phyloP scores from a whole-genome alignment of 2,329 filamentous ascomycete species.

The Apiospora pterosperma region DNA sequence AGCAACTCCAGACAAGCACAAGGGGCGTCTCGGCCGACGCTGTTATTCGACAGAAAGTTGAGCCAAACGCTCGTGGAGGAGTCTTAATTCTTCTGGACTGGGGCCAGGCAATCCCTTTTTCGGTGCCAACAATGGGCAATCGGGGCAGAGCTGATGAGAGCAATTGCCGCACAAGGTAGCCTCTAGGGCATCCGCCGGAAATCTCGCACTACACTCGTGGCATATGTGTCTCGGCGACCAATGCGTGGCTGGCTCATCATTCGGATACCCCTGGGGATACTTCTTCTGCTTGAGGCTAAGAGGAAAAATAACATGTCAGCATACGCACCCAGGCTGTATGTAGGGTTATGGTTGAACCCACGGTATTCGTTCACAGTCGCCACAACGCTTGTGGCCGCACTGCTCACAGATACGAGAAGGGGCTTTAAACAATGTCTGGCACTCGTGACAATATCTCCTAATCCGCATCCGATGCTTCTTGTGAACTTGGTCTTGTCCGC shows the following conservation, averaged over 20 bases:
- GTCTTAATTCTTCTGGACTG: neutral
- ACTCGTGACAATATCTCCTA: conserved; percentile 73
- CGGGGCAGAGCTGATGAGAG: conserved; percentile 54
- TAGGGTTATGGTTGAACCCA: conserved; percentile 46
- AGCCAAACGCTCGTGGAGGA: neutral
- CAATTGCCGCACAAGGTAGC: conserved; percentile 58
- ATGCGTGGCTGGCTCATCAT: conserved; percentile 55
- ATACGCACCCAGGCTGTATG: neutral
- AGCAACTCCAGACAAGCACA: neutral
- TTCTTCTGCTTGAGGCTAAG: conserved; percentile 62
- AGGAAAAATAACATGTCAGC: neutral
- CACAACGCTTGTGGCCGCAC: conserved; percentile 74
- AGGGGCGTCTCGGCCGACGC: neutral
- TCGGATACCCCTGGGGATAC: conserved; percentile 65
- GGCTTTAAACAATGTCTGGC: conserved; percentile 58
- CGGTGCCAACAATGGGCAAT: conserved; percentile 52
- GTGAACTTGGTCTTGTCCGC: conserved; percentile 68
- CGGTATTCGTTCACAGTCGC: conserved; percentile 77
- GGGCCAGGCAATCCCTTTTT: conserved; percentile 46
- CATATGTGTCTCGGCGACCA: conserved; percentile 56
- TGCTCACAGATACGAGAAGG: conserved; percentile 58
- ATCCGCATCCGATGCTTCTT: conserved; percentile 71
- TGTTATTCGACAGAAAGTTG: neutral
- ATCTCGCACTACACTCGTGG: conserved; percentile 59
- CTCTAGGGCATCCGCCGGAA: conserved; percentile 46